phyloP scores from a whole-genome alignment of 2,329 filamentous ascomycete genomes.

The Xylaria sp. region DNA sequence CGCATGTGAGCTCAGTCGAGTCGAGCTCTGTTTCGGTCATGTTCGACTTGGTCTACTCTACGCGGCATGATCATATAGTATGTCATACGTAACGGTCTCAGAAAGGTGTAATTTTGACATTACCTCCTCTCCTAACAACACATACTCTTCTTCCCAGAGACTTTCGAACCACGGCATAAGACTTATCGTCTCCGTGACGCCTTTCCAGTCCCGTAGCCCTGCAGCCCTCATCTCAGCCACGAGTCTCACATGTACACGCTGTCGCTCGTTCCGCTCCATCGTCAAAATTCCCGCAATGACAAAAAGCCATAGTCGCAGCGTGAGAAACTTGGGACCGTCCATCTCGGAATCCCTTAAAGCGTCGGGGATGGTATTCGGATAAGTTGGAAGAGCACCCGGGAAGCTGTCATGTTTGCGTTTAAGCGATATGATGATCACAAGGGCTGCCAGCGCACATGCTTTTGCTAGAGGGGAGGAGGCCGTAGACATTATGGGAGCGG shows the following conservation, averaged over 20 bases:
- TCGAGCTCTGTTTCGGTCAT: conserved; percentile 19
- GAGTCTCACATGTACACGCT: conserved; percentile 27
- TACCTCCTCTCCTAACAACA: conserved; percentile 34
- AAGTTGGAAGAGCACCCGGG: conserved; percentile 33
- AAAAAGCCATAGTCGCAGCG: conserved; percentile 32
- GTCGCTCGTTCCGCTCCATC: conserved; percentile 26
- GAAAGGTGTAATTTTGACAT: conserved; percentile 31
- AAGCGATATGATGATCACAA: conserved; percentile 36
- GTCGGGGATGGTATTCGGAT: conserved; percentile 31
- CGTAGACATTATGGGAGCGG: conserved; percentile 29
- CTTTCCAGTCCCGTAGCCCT: conserved; percentile 31
- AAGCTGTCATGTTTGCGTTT: conserved; percentile 34
- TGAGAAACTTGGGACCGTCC: conserved; percentile 23
- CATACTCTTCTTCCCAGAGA: conserved; percentile 36
- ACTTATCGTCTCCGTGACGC: conserved; percentile 31
- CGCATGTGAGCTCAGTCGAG: conserved; percentile 4
- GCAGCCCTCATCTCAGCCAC: conserved; percentile 32
- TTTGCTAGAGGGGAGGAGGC: conserved; percentile 27
- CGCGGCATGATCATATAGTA: conserved; percentile 23
- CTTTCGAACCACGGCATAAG: conserved; percentile 34
- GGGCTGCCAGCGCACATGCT: conserved; percentile 34
- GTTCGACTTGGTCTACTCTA: conserved; percentile 27
- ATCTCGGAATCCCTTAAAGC: conserved; percentile 30
- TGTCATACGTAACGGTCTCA: conserved; percentile 26
- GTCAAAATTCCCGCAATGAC: conserved; percentile 28